Conservation (phyloP, 768 basidiomycete species). For the Tulasnella sp. region DNA sequence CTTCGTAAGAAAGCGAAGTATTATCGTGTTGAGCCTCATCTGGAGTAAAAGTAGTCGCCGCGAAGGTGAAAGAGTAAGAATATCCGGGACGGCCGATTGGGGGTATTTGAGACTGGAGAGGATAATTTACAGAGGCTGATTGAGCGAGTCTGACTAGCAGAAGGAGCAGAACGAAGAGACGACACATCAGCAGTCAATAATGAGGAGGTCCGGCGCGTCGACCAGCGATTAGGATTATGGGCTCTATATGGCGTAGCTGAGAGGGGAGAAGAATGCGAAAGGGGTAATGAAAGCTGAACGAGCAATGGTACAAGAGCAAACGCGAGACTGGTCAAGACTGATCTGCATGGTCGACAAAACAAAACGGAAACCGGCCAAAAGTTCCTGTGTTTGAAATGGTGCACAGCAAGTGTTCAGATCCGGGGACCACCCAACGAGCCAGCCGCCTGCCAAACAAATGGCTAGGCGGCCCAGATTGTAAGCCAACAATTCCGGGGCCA, state of each 20-base stretch:
- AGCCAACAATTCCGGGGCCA: too few species aligned
- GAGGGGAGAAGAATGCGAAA: neutral
- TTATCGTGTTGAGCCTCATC: constrained; percentile 26
- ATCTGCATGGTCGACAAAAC: neutral
- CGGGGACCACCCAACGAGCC: too few species aligned
- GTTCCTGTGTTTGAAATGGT: too few species aligned
- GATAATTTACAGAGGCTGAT: constrained; percentile 41
- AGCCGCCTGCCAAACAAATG: too few species aligned
- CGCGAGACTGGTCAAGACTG: neutral
- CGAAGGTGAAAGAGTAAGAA: constrained; percentile 61
- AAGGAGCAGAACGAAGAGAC: neutral
- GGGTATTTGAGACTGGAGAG: constrained; percentile 65
- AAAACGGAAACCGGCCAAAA: too few species aligned
- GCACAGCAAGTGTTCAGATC: too few species aligned
- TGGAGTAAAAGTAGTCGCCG: constrained; percentile 48
- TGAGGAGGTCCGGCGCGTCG: neutral
- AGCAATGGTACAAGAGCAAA: neutral
- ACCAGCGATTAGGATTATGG: constrained; percentile 5
- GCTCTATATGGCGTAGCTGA: neutral
- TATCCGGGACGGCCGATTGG: constrained; percentile 58
- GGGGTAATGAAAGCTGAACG: too few species aligned
- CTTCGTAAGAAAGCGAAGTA: constrained; percentile 42
- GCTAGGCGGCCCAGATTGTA: too few species aligned
- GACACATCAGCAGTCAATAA: neutral
- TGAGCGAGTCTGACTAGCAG: neutral